phyloP scores from a whole-genome alignment of 1,139 yeast species.

The Lizanozyma gosingica region DNA sequence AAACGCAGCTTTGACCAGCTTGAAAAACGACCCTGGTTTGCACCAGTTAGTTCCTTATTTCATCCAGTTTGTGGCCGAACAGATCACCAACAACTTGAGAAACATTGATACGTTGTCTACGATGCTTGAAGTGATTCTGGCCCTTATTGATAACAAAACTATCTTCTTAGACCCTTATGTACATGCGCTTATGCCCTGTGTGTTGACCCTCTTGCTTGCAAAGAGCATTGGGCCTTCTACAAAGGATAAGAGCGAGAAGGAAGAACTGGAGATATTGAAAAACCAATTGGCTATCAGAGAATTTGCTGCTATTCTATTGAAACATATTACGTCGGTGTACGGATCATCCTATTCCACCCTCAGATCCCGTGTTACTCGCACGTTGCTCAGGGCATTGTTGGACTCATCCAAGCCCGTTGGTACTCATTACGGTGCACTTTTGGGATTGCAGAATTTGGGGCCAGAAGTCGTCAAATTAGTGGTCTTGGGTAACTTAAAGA shows the following conservation, averaged over 20 bases:
- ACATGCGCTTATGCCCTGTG: conserved; percentile 94
- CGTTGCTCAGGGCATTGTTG: conserved; percentile 81
- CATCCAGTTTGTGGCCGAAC: conserved; percentile 93
- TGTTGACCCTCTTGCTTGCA: conserved; percentile 80
- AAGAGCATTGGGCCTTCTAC: conserved; percentile 62
- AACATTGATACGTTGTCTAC: conserved; percentile 69
- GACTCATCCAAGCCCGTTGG: conserved; percentile 74
- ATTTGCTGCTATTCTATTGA: conserved; percentile 77
- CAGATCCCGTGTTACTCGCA: conserved; percentile 90
- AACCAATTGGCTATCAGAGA: conserved; percentile 65
- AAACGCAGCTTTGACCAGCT: conserved; percentile 74
- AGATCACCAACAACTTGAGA: conserved; percentile 79
- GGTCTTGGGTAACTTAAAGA: conserved; percentile 72
- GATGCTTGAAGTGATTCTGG: conserved; percentile 83
- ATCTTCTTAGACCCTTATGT: conserved; percentile 92
- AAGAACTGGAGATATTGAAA: conserved; percentile 20
- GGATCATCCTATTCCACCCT: conserved; percentile 85
- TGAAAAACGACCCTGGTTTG: conserved; percentile 88
- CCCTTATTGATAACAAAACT: conserved; percentile 75
- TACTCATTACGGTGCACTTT: conserved; percentile 86
- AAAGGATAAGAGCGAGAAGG: conserved; percentile 6
- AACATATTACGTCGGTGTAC: conserved; percentile 66
- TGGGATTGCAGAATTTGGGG: conserved; percentile 79
- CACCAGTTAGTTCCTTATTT: conserved; percentile 96
- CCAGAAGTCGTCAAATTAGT: conserved; percentile 81